phyloP scores from a whole-genome alignment of 2,329 filamentous ascomycete genomes.

The Fusarium euwallaceae region DNA sequence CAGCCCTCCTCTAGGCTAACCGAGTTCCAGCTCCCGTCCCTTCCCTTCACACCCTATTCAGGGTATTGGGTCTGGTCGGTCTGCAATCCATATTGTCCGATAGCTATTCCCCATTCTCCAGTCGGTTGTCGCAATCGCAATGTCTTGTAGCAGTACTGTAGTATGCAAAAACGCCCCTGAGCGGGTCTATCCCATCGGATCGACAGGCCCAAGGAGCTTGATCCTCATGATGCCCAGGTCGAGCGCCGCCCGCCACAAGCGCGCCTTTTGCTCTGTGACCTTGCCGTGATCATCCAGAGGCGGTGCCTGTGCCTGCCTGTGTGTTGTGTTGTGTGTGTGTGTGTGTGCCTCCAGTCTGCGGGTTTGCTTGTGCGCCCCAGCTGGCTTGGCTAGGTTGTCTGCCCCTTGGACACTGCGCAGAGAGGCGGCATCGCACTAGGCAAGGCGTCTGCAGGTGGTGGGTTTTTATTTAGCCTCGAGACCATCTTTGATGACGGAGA shows the following conservation, averaged over 20 bases:
- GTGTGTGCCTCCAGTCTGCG: background rate
- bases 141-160: conserved; percentile 12
- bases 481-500: conserved; percentile 25
- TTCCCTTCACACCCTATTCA: background rate
- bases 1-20: conserved; percentile 13
- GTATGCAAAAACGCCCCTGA: conserved; percentile 13
- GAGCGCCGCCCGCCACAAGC: conserved; percentile 42
- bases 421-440: conserved; percentile 30
- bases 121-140: conserved; percentile 11
- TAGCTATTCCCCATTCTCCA: background rate
- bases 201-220: conserved; percentile 28
- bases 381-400: background rate
- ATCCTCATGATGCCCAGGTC: conserved; percentile 24
- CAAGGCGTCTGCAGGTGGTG: conserved; percentile 35
- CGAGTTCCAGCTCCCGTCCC: conserved; percentile 17
- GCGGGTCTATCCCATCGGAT: conserved; percentile 36
- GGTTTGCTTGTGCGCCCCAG: conserved; percentile 11
- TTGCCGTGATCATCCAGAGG: conserved; percentile 18
- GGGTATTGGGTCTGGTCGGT: background rate
- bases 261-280: conserved; percentile 30
- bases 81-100: background rate
- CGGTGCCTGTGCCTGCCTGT: background rate
- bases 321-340: background rate
- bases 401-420: conserved; percentile 30
- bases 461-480: conserved; percentile 29